Evolutionary conservation across 1,139 yeast genomes (phyloP).

Genomic region (Saccharomyces hybrid): DNA sequence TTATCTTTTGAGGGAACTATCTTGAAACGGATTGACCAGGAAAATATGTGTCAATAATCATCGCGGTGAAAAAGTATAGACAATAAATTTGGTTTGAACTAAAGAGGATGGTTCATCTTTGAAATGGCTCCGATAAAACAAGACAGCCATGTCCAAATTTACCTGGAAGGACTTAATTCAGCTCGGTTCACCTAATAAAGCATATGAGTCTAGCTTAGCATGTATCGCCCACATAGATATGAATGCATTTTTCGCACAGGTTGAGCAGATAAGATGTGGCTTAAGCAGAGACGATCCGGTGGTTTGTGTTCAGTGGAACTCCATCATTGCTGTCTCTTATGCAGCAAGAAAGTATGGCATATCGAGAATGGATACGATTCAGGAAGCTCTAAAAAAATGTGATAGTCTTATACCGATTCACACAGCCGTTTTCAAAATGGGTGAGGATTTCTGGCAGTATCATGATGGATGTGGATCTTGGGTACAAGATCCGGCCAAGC

Average conservation of each 20-base stretch:
- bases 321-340: conserved; percentile 81
- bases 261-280: conserved; percentile 71
- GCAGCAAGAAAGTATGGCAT: conserved; percentile 84
- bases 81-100: neutral
- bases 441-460: conserved; percentile 78
- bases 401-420: conserved; percentile 73
- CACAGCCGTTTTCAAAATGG: conserved; percentile 88
- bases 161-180: conserved; percentile 42
- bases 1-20: neutral
- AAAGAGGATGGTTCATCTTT: neutral
- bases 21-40: neutral
- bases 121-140: neutral
- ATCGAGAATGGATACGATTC: conserved; percentile 63
- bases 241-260: conserved; percentile 94
- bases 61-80: conserved; percentile 3
- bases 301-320: conserved; percentile 90
- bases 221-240: conserved; percentile 80
- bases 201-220: conserved; percentile 64
- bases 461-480: conserved; percentile 36
- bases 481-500: conserved; percentile 26
- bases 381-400: conserved; percentile 64
- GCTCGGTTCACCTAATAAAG: conserved; percentile 38
- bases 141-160: conserved; percentile 31
- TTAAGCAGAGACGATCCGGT: conserved; percentile 66
- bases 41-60: neutral